phyloP scores from a whole-genome alignment of 2,329 filamentous ascomycete genomes.

The Neonectria faginata region DNA sequence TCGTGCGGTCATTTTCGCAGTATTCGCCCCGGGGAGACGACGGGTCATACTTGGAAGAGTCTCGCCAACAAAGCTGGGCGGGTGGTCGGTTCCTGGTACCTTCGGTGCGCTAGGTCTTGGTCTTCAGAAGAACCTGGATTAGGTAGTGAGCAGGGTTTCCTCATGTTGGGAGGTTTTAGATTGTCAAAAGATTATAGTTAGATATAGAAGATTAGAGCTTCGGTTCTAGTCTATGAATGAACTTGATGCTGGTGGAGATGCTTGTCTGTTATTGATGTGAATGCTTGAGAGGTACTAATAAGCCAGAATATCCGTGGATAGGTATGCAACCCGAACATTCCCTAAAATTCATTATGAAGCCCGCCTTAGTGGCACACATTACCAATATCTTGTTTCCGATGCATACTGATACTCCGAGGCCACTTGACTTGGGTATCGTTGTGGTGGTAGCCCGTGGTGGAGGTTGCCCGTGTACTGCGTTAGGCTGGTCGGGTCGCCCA shows the following conservation, averaged over 20 bases:
- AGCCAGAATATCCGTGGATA: neutral
- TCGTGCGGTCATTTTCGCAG: slow-evolving; percentile 48
- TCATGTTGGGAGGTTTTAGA: neutral
- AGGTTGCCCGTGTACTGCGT: neutral
- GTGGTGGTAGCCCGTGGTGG: neutral
- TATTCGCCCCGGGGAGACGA: slow-evolving; percentile 57
- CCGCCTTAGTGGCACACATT: neutral
- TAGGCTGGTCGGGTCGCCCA: slow-evolving; percentile 10
- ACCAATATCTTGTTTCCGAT: neutral
- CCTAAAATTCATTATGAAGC: neutral
- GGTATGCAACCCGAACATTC: neutral
- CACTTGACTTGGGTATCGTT: slow-evolving; percentile 6
- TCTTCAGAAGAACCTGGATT: neutral
- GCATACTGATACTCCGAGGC: neutral
- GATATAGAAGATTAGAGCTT: neutral
- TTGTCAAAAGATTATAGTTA: neutral
- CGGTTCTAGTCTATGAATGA: neutral
- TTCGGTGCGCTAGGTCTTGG: slow-evolving; percentile 20
- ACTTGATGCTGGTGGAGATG: neutral
- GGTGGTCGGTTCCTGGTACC: slow-evolving; percentile 36
- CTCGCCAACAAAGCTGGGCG: slow-evolving; percentile 33
- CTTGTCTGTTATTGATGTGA: neutral
- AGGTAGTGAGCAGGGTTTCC: no score
- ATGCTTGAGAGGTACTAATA: neutral
- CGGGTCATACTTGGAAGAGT: slow-evolving; percentile 50